Conservation (phyloP, 1,139 yeast species). For the Saccharomycopsis phalli region DNA sequence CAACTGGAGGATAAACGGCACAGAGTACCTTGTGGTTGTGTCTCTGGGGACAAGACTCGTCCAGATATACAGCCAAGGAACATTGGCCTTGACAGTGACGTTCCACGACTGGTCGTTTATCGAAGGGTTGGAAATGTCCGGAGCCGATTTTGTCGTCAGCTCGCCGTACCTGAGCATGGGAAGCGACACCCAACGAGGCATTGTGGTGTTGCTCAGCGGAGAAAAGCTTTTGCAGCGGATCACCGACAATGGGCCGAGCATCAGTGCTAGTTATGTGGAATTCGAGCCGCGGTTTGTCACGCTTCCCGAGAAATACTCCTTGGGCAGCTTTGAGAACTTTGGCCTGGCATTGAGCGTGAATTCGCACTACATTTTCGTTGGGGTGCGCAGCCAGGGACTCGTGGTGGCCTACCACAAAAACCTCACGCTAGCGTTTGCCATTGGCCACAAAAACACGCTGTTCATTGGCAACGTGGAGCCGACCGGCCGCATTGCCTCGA, state of each 20-base stretch:
- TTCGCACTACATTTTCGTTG: constrained; percentile 25
- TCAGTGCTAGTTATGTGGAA: constrained; percentile 1
- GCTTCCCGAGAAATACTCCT: constrained; percentile 22
- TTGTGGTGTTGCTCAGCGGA: constrained; percentile 12
- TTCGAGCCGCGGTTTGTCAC: constrained; percentile 22
- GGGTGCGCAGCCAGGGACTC: constrained; percentile 29
- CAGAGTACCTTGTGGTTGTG: constrained; percentile 1
- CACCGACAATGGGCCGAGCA: constrained; percentile 16
- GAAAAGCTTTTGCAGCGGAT: constrained; percentile 1
- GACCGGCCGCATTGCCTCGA: too few species aligned
- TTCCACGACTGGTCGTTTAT: constrained; percentile 1
- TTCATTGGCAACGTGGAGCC: too few species aligned
- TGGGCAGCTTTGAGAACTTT: constrained; percentile 32
- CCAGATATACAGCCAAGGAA: constrained; percentile 20
- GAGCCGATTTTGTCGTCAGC: constrained; percentile 9
- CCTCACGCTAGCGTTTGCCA: too few species aligned
- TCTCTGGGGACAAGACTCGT: constrained; percentile 12
- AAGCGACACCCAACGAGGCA: constrained; percentile 11
- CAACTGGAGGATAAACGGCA: too few species aligned
- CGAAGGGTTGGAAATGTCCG: constrained; percentile 2
- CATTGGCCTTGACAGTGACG: constrained; percentile 21
- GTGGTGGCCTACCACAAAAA: constrained; percentile 27
- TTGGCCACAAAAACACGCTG: too few species aligned
- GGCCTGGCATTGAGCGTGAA: constrained; percentile 28
- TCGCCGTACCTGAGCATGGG: constrained; percentile 11